phyloP scores from a whole-genome alignment of 441 rosid species.

The Corymbia citriodora region DNA sequence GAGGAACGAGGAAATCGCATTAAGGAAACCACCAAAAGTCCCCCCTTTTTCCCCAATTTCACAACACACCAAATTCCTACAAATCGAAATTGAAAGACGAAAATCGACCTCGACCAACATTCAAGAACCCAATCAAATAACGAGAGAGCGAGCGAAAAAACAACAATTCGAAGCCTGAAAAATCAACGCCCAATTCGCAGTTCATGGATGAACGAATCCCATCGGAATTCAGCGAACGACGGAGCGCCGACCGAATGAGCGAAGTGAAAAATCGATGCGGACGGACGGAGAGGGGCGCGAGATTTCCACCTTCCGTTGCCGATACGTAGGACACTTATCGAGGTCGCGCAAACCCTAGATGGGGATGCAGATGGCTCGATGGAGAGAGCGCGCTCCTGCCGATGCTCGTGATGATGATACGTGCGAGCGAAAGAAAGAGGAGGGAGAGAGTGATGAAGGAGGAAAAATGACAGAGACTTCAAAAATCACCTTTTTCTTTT shows the following conservation, averaged over 20 bases:
- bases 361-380: not conserved
- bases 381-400: not conserved
- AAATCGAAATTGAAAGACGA: not conserved
- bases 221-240: not conserved
- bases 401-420: not conserved
- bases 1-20: not conserved
- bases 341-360: not conserved
- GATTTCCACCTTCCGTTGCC: not conserved
- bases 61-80: not conserved
- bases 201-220: not conserved
- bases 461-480: not conserved
- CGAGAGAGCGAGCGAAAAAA: not conserved
- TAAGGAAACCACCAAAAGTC: not conserved
- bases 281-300: not conserved
- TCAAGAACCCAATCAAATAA: not conserved
- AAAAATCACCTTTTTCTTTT: not conserved
- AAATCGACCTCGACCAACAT: not conserved
- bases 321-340: not conserved
- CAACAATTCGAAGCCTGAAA: not conserved
- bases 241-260: not conserved
- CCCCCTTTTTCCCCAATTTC: not conserved
- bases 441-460: too few species aligned
- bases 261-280: not conserved
- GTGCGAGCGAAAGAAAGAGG: not conserved
- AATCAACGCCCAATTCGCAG: not conserved